Conservation (phyloP, 2,329 filamentous ascomycete species). For the Talaromyces atroroseus region DNA sequence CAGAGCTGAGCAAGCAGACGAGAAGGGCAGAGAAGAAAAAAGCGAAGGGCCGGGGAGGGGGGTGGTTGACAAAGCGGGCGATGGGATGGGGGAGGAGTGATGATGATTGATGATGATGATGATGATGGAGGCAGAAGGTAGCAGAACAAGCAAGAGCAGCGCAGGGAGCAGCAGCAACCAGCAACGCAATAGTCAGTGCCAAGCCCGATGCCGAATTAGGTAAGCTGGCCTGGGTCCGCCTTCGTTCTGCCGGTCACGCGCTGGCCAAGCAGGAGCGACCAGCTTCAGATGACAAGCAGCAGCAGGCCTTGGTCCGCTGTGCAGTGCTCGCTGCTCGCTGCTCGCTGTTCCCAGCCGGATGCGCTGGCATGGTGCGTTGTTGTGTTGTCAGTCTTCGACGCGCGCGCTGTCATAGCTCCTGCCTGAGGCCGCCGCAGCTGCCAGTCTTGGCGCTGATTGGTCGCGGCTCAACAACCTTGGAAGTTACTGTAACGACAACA, state of each 20-base stretch:
- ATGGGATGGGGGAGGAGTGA: slow-evolving; percentile 1
- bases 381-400: slow-evolving; percentile 8
- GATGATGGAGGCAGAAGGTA: slow-evolving; percentile 13
- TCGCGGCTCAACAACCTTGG: neutral
- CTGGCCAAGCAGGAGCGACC: too few relatives aligned
- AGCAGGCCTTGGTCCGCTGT: too few relatives aligned
- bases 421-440: slow-evolving; percentile 11
- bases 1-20: neutral
- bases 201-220: slow-evolving; percentile 10
- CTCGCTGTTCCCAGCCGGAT: neutral
- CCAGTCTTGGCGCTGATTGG: neutral
- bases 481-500: neutral
- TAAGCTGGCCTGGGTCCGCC: neutral
- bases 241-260: neutral
- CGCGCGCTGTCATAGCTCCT: slow-evolving; percentile 10
- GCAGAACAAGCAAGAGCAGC: slow-evolving; percentile 5
- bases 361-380: slow-evolving; percentile 3
- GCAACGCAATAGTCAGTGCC: slow-evolving; percentile 1
- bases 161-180: slow-evolving; percentile 8
- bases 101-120: slow-evolving; percentile 2
- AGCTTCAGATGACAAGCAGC: too few relatives aligned
- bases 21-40: neutral
- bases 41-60: neutral
- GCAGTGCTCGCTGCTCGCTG: too few relatives aligned
- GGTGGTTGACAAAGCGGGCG: neutral